Evolutionary conservation across 2,329 filamentous ascomycete species (phyloP).

Genomic region (Xylariaceae sp.): DNA sequence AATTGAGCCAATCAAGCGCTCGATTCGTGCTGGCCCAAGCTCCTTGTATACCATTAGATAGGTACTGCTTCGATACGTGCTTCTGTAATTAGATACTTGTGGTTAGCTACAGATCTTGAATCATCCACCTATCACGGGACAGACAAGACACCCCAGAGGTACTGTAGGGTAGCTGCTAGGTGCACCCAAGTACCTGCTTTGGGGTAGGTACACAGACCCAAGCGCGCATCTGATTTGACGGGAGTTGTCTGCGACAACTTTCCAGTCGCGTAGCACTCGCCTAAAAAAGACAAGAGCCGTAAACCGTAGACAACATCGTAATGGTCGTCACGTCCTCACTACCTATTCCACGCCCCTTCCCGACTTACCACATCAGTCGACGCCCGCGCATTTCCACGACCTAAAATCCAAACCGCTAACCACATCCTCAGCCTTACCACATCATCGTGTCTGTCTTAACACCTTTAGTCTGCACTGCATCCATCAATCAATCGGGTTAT

Average conservation of each 20-base stretch:
- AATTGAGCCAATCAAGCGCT: background rate
- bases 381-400: constrained; percentile 1
- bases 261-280: constrained; percentile 19
- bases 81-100: background rate
- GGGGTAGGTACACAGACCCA: background rate
- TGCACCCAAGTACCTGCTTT: background rate
- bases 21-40: background rate
- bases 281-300: constrained; percentile 17
- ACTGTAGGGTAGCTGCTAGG: too few relatives aligned
- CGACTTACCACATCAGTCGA: background rate
- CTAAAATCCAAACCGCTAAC: background rate
- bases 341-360: background rate
- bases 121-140: too few relatives aligned
- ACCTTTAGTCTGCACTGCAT: constrained; percentile 1
- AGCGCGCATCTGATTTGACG: constrained; percentile 17
- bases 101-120: too few relatives aligned
- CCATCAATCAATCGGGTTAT: background rate
- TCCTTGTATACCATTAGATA: background rate
- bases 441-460: background rate
- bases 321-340: constrained; percentile 16
- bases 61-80: background rate
- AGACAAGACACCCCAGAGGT: too few relatives aligned
- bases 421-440: background rate
- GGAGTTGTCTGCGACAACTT: constrained; percentile 8
- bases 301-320: constrained; percentile 7